A percentile compares a stretch with the other conserved stretches of the same genome.
These are phyloP conservation scores for Sanghuangporus baumii DNA, from an alignment of 1,284 basidiomycete species.

Conservation along the genomic window DNA sequence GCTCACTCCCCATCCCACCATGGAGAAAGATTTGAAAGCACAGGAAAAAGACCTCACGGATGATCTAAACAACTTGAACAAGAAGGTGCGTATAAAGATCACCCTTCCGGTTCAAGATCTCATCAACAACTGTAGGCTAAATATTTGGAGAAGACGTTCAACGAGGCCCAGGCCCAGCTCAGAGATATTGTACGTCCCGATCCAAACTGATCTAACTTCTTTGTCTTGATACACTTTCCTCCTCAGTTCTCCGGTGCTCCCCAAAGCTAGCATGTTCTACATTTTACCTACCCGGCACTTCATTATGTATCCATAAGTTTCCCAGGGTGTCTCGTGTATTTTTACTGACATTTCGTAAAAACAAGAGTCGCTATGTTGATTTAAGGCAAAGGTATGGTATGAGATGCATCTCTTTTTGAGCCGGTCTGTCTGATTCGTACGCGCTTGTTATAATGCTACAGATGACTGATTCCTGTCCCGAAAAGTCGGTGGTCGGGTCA, in stretches of 20 bases:
- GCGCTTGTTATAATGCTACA: no score
- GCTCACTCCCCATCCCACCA: constrained; percentile 73
- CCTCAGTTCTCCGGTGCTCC: constrained; percentile 59
- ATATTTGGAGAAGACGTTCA: constrained; percentile 87
- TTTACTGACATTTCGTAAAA: background rate
- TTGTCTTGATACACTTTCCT: background rate
- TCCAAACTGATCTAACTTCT: background rate
- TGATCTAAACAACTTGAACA: constrained; percentile 72
- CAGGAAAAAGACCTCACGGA: constrained; percentile 80
- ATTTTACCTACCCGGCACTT: background rate
- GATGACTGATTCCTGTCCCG: no score
- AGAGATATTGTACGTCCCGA: constrained; percentile 71
- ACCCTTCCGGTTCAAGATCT: constrained; percentile 68
- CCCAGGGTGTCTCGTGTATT: background rate
- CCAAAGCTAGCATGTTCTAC: constrained; percentile 1
- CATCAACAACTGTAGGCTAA: constrained; percentile 52
- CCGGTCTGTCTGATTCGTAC: no score
- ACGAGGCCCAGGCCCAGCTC: constrained; percentile 80
- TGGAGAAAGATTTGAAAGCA: constrained; percentile 67
- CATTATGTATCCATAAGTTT: constrained; percentile 3
- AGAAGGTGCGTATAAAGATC: constrained; percentile 81
- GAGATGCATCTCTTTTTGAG: no score
- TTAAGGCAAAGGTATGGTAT: background rate
- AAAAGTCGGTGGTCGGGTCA: no score
- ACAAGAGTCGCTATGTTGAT: background rate